Evolutionary conservation across 257 asterid species (phyloP), one percentile per base, ranked within the genome.

Genomic region (Solanum piurae): DNA sequence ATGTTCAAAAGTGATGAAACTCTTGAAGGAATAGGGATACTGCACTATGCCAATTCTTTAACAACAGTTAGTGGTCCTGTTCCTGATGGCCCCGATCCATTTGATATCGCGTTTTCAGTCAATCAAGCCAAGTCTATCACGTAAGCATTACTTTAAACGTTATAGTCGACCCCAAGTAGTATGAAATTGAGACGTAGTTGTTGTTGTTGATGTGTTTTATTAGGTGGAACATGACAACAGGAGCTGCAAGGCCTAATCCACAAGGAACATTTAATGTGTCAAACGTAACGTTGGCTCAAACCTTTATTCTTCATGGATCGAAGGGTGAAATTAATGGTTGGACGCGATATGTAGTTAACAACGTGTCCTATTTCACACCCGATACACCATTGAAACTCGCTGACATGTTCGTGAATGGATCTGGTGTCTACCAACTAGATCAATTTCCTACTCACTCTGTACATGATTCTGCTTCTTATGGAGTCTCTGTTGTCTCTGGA

Each of bases 211-310:
- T 75, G 10, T 80, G 89, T 40, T 20, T 75, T 85, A 85, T 58
- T 40, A 95, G 98, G 92, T 91, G 92, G 96, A 94, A 95, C 82
- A 75, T 93, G 93, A 92, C 94, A 0, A 46, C 95, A 0, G 96
- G 97, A 25, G 96, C 93, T 3, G 93, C 98, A 20, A 94, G 97
- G 83, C 98, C 97, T 34, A 94, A 95, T 82, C 95, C 93, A 31
- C 98, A 94, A 87, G 98, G 98, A 27, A 13, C 96, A 62, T 94
- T 95, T 76, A 95, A 94, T 6, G 95, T 95, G 9, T 42, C 96
- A 42, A 94, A 94, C 14, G 94, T 93, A 86, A 94, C 96, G 69
- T 29, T 93, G 29, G 84, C 94, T 7, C 95, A 94, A 86, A 92
- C 94, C 5, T 94, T 95, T 84, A 69, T 91, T 25, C 94, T 94